These are phyloP conservation scores for Pythium brassicae DNA, from an alignment of 352 stramenopile species.

Conservation along the genomic window DNA sequence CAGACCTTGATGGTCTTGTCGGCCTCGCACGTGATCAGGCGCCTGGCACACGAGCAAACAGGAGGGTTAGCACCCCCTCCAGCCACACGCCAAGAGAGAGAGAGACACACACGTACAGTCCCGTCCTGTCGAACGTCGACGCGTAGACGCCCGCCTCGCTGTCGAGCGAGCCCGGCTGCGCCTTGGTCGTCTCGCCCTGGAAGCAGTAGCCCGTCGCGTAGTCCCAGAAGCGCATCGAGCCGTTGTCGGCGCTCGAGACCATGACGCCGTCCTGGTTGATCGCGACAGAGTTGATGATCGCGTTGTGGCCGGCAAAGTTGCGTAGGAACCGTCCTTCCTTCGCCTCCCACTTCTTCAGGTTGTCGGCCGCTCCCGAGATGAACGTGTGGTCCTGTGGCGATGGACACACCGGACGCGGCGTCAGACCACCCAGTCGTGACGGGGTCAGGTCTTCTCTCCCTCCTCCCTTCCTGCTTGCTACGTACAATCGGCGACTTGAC, in stretches of 20 bases:
- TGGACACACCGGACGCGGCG: too few relatives aligned
- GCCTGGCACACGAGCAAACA: conserved; percentile 54
- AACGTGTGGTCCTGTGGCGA: conserved; percentile 93
- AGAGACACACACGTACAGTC: conserved; percentile 51
- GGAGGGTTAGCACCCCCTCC: too few relatives aligned
- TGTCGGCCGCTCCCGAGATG: conserved; percentile 95
- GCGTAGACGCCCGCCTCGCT: conserved; percentile 98
- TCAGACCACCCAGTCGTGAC: too few relatives aligned
- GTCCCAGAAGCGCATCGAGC: conserved; percentile 98
- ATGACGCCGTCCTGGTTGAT: conserved; percentile 98
- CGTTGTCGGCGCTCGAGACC: conserved; percentile 96
- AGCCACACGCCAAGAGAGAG: conserved; percentile 5
- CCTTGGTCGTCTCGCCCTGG: conserved; percentile 93
- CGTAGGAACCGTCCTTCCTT: conserved; percentile 94
- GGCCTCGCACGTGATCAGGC: conserved; percentile 97
- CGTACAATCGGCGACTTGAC: conserved; percentile 80
- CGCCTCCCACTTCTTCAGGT: conserved; percentile 98
- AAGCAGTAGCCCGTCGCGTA: conserved; percentile 98
- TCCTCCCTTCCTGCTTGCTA: too few relatives aligned
- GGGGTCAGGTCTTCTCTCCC: too few relatives aligned
- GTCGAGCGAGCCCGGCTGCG: conserved; percentile 95
- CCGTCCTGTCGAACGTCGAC: conserved; percentile 96
- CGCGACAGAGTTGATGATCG: conserved; percentile 97
- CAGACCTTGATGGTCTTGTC: conserved; percentile 99
- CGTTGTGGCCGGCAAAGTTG: conserved; percentile 97